These are phyloP conservation scores for Golubevia sp. DNA, from an alignment of 1,284 basidiomycete genomes.

Conservation along the genomic window DNA sequence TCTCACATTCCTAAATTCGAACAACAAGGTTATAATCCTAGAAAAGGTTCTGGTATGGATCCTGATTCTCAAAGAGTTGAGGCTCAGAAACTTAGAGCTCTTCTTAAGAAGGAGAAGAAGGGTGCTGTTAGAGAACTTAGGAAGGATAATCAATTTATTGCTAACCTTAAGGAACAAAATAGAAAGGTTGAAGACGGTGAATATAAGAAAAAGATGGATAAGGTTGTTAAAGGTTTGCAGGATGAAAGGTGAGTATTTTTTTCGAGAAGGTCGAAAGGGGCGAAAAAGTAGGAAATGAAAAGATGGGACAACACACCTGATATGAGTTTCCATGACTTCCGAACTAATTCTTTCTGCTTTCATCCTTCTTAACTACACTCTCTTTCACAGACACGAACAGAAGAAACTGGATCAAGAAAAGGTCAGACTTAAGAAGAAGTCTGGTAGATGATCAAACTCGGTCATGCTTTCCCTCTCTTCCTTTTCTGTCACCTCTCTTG, in stretches of 20 bases:
- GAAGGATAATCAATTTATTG: conserved; percentile 92
- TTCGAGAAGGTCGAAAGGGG: neutral
- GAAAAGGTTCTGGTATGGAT: conserved; percentile 76
- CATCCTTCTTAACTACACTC: too few relatives aligned
- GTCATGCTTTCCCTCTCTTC: too few relatives aligned
- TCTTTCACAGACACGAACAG: too few relatives aligned
- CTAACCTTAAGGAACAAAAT: conserved; percentile 73
- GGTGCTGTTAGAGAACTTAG: conserved; percentile 94
- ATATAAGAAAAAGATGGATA: conserved; percentile 64
- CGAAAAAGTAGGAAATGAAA: neutral
- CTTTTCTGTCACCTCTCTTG: too few relatives aligned
- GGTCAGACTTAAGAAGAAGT: too few relatives aligned
- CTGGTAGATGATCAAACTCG: too few relatives aligned
- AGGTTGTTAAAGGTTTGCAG: too few relatives aligned
- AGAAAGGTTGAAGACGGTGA: conserved; percentile 76
- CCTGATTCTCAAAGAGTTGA: conserved; percentile 91
- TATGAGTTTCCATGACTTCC: neutral
- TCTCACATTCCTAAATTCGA: conserved; percentile 95
- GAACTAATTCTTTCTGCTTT: too few relatives aligned
- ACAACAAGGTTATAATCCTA: conserved; percentile 73
- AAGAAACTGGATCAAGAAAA: too few relatives aligned
- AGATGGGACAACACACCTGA: too few relatives aligned
- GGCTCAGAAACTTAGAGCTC: conserved; percentile 79
- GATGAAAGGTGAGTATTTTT: neutral
- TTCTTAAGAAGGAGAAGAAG: conserved; percentile 95